phyloP scores from a whole-genome alignment of 2,329 filamentous ascomycete genomes.

The Aspergillus floridensis region DNA sequence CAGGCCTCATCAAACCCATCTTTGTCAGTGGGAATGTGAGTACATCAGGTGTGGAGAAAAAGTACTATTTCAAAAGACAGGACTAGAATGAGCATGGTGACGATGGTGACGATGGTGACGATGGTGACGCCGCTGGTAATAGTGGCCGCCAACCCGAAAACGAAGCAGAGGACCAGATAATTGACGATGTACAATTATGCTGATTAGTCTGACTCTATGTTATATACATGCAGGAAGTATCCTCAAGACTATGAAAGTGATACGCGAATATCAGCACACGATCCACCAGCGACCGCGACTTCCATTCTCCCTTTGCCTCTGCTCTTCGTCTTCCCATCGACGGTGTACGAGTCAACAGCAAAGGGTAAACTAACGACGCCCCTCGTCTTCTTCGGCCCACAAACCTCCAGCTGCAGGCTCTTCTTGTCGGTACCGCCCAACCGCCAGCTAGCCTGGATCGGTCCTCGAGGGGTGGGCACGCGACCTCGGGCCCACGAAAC shows the following conservation, averaged over 20 bases:
- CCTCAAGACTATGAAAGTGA: not conserved
- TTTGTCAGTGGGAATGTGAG: too few relatives aligned
- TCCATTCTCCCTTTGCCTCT: not conserved
- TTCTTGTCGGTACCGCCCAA: not conserved
- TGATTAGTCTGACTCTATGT: too few relatives aligned
- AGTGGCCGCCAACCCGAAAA: not conserved
- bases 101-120: too few relatives aligned
- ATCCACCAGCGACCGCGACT: not conserved
- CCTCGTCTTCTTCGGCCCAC: not conserved
- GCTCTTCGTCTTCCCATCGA: not conserved
- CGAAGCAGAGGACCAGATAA: not conserved
- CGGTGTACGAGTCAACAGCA: not conserved
- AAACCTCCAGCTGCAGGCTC: not conserved
- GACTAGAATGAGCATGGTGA: not conserved
- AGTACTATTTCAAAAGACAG: too few relatives aligned
- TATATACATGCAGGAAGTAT: not conserved
- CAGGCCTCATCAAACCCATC: too few relatives aligned
- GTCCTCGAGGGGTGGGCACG: conserved; percentile 4
- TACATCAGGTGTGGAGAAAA: too few relatives aligned
- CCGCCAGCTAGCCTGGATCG: conserved; percentile 6
- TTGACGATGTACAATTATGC: too few relatives aligned
- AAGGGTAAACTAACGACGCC: not conserved
- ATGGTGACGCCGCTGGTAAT: not conserved
- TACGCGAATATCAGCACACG: not conserved
- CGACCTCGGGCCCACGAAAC: conserved; percentile 4